Conservation (phyloP, 2,329 filamentous ascomycete species). For the Blastomyces emzantsi region DNA sequence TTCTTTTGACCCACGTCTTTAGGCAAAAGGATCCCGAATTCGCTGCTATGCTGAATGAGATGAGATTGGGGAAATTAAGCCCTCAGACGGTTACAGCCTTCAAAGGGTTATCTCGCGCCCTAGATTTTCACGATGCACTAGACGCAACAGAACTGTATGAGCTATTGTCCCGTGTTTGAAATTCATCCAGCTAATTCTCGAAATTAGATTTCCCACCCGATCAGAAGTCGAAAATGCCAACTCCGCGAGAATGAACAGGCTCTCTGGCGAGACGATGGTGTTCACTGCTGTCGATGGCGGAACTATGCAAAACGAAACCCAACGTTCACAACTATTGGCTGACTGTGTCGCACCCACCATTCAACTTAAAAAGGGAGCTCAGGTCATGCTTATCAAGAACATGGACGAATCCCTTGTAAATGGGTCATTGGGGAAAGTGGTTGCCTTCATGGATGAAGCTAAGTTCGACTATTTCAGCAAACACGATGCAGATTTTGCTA, state of each 20-base stretch:
- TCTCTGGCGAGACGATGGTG: constrained; percentile 58
- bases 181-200: background rate
- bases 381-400: constrained; percentile 99
- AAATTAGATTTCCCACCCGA: constrained; percentile 67
- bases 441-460: constrained; percentile 65
- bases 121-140: constrained; percentile 63
- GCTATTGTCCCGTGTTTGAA: constrained; percentile 1
- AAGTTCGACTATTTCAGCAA: constrained; percentile 50
- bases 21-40: constrained; percentile 88
- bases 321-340: constrained; percentile 66
- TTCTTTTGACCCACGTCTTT: constrained; percentile 90
- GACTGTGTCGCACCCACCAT: constrained; percentile 88
- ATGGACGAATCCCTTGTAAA: constrained; percentile 92
- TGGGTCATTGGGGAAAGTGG: constrained; percentile 80
- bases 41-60: constrained; percentile 93
- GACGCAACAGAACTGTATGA: constrained; percentile 73
- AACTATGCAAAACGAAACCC: constrained; percentile 51
- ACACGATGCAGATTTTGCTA: constrained; percentile 49
- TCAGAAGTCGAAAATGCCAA: constrained; percentile 86
- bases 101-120: constrained; percentile 58
- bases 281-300: constrained; percentile 73
- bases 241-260: constrained; percentile 57
- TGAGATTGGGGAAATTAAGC: constrained; percentile 78
- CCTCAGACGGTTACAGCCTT: constrained; percentile 70
- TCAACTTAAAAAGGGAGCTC: constrained; percentile 78